A percentile compares a stretch with the other conserved stretches of the same genome.
Evolutionary conservation across 2,329 filamentous ascomycete genomes (phyloP).

Genomic region (Diaporthe vexans): DNA sequence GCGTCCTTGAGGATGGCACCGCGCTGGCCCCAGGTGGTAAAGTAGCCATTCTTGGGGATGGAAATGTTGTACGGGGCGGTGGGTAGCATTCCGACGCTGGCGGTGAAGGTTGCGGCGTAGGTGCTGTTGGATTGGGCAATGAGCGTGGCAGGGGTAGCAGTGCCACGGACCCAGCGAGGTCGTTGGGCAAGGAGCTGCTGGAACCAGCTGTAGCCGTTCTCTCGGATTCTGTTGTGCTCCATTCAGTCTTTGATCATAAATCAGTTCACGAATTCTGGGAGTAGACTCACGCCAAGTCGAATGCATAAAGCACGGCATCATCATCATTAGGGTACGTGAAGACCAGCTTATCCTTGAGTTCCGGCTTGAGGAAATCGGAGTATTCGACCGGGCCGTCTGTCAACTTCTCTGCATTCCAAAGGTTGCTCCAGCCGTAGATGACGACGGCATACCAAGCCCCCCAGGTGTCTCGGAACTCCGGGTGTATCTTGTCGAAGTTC

Average conservation of each 20-base stretch:
- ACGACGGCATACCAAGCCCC: not conserved
- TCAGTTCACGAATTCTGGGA: not conserved
- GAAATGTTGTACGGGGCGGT: not conserved
- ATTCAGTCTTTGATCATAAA: not conserved
- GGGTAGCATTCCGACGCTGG: not conserved
- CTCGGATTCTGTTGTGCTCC: not conserved
- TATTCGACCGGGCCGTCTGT: not conserved
- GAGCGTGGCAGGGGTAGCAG: not conserved
- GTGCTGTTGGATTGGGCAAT: not conserved
- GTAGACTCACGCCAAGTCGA: not conserved
- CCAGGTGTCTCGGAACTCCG: not conserved
- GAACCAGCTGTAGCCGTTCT: not conserved
- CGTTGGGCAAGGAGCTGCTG: not conserved
- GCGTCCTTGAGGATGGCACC: not conserved
- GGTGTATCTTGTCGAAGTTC: not conserved
- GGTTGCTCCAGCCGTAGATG: not conserved
- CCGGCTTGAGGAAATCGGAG: not conserved
- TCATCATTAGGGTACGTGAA: not conserved
- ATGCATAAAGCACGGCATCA: not conserved
- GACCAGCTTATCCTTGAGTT: constrained; percentile 6
- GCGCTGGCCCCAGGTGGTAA: not conserved
- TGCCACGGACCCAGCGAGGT: constrained; percentile 4
- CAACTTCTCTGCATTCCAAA: not conserved
- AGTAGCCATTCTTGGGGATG: not conserved
- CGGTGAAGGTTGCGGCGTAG: not conserved